phyloP scores from a whole-genome alignment of 1,139 yeast species.

The Yamadazyma diospyri region DNA sequence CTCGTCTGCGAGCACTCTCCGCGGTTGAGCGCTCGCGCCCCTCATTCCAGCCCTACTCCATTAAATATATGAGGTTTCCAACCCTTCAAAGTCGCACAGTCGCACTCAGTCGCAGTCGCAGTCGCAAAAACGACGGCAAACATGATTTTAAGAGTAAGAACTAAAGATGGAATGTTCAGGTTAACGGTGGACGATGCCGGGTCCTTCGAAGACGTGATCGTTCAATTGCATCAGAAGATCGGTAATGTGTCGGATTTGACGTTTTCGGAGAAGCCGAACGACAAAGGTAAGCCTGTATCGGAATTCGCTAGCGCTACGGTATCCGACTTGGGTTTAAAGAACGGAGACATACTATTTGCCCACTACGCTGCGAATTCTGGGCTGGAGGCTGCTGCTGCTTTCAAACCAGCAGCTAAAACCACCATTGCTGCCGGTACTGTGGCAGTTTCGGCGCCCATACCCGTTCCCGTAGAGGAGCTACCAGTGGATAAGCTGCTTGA shows the following conservation, averaged over 20 bases:
- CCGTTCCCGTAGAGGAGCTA: constrained; percentile 29
- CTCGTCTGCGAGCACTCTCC: no score
- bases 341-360: constrained; percentile 82
- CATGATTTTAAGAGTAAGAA: constrained; percentile 64
- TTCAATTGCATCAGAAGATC: constrained; percentile 37
- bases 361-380: constrained; percentile 33
- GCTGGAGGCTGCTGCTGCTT: constrained; percentile 3
- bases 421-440: constrained; percentile 2
- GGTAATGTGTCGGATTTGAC: constrained; percentile 30
- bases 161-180: constrained; percentile 81
- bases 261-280: constrained; percentile 47
- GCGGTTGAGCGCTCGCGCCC: no score
- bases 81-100: neutral
- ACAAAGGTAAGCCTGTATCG: constrained; percentile 43
- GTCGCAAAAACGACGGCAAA: constrained; percentile 9
- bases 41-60: no score
- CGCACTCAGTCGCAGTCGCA: neutral
- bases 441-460: neutral
- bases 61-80: no score
- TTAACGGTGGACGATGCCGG: constrained; percentile 48
- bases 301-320: constrained; percentile 46
- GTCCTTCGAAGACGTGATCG: constrained; percentile 48
- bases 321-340: constrained; percentile 52
- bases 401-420: constrained; percentile 6
- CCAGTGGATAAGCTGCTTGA: constrained; percentile 70